Base-by-base conservation (phyloP, 2,329 filamentous ascomycete species). In the Aspergillus hiratsukae region DNA sequence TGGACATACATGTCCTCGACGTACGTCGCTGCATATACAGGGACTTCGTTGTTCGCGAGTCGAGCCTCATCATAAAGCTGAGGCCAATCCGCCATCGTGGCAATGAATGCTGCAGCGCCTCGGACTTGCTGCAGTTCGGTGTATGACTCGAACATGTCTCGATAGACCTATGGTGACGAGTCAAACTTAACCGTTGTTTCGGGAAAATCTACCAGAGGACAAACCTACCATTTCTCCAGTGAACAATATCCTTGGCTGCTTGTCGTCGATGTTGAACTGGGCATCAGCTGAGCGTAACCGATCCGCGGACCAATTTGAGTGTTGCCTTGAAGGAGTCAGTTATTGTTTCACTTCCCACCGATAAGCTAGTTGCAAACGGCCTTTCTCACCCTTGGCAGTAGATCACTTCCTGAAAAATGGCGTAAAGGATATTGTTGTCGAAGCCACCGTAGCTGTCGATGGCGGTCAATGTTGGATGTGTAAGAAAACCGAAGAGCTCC, bases 1-100 rank as follows among this genome's bases (percentile, higher is more conserved):
- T 95, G 89, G 29, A 97, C 92, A 67, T 95, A 97, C 89, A 97
- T 94, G 69, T 96, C 91, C 60, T 96, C 88, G 4, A 90, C 72
- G 64, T 89, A 97, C 2, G 85, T 88, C 0, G 89, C 90, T 1
- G 91, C 88, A 67, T 94, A 97, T 0, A 96, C 85, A 0, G 93
- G 92, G 0, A 97, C 90, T 57, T 86, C 80, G 66, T 97, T 97
- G 65, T 81, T 83, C 19, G 80, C 81, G 49, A 97, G 78, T 72
- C 89, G 87, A 53, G 83, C 82, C 59, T 84, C 78, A 66, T 96
- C 84, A 70, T 96, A 97, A 4, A 97, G 79, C 0, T 78, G 75
- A 1, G 87, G 83, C 92, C 93, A 97, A 59, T 87, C 81, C 4
- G 81, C 73, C 48, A 83, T 82, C 0, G 78, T 67, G 0, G 92